Evolutionary conservation across 1,139 yeast species (phyloP), one percentile per base, ranked within the genome.

Genomic region (Magnusiomyces tetraspermus): DNA sequence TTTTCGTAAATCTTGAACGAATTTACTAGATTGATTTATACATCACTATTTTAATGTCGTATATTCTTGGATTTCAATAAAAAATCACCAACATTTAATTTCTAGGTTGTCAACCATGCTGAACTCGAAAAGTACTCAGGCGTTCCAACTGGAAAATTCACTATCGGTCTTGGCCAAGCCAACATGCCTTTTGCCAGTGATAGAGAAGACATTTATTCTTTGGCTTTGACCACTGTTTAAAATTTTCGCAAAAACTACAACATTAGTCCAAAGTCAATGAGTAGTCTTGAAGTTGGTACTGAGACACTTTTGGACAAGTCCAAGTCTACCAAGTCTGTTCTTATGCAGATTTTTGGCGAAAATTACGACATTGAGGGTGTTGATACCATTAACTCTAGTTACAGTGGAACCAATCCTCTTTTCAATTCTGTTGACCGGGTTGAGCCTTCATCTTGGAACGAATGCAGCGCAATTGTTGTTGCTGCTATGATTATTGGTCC

Each of bases 101-200:
- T 37, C 33, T 60, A 82, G 77, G 87, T 81, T 60, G 97, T 94
- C 58, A 84, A 80, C 75, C 98, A 94, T 74, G 73, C 82, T 46
- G 97, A 87, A 55, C 76, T 94, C 61, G 99, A 94, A 72, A 75
- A 78, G 63, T 82, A 72, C 65, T 96, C 89, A 68, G 85, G 85
- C 54, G 90, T 92, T 60, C 82, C 97, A 26, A 76, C 86, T 55
- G 99, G 99, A 55, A 94, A 94, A 71, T 92, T 89, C 78, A 94
- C 99, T 68, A 90, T 94, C 70, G 99, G 99, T 50, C 79, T 94
- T 58, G 98, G 98, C 59, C 98, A 92, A 75, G 92, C 97, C 65
- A 89, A 89, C 72, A 94, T 94, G 98, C 80, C 95, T 26, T 92
- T 88, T 65, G 97, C 92, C 61, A 86, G 90, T 67, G 99, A 92